A percentile compares a stretch with the other conserved stretches of the same genome.
phyloP scores from a whole-genome alignment of 805 yeast genomes.

The Maudiozyma barnettii region DNA sequence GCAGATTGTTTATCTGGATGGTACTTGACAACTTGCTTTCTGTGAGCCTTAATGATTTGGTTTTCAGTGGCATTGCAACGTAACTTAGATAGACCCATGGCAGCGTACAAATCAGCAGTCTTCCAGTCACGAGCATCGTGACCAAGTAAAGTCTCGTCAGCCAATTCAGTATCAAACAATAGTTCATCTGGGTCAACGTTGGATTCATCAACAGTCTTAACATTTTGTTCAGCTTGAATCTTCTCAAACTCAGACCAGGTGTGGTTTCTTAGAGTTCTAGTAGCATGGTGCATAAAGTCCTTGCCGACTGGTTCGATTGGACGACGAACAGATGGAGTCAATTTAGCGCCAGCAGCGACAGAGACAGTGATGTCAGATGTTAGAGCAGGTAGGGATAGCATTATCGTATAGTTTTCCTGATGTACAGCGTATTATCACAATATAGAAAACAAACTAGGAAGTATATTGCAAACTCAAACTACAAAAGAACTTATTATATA shows the following conservation, averaged over 20 bases:
- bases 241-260: constrained; percentile 97
- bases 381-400: constrained; percentile 37
- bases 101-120: constrained; percentile 90
- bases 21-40: constrained; percentile 91
- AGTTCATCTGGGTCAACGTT: constrained; percentile 48
- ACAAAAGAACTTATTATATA: too few species aligned
- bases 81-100: constrained; percentile 83
- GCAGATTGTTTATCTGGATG: constrained; percentile 98
- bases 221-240: constrained; percentile 84
- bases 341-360: constrained; percentile 41
- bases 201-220: constrained; percentile 55
- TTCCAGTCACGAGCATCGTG: constrained; percentile 99
- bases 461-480: too few species aligned
- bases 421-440: too few species aligned
- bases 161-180: constrained; percentile 45
- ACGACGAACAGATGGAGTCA: constrained; percentile 58
- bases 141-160: constrained; percentile 66
- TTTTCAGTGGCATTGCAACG: constrained; percentile 87
- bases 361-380: constrained; percentile 47
- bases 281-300: constrained; percentile 89
- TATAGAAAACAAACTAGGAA: too few species aligned
- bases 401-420: constrained; percentile 1
- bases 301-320: constrained; percentile 96
- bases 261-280: constrained; percentile 91
- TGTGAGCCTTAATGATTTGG: constrained; percentile 92